Conservation (phyloP, 2,329 filamentous ascomycete genomes). For the Shiraia sp. region DNA sequence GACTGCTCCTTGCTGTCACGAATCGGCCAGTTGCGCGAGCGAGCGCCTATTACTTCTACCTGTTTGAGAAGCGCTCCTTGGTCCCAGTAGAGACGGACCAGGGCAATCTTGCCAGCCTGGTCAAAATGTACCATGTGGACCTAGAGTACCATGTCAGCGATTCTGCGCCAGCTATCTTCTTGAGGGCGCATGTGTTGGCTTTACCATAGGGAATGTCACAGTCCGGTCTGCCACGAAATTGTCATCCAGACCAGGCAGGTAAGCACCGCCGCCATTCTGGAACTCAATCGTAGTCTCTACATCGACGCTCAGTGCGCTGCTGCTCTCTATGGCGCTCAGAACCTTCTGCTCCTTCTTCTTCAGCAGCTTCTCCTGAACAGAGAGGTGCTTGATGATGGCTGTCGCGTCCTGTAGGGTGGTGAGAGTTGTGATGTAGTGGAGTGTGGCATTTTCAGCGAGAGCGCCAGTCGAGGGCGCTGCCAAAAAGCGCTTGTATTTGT, state of each 20-base stretch:
- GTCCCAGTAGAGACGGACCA: slow-evolving; percentile 93
- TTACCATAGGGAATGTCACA: slow-evolving; percentile 79
- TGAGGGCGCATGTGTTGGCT: slow-evolving; percentile 38
- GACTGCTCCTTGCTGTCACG: slow-evolving; percentile 83
- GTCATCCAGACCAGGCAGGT: slow-evolving; percentile 87
- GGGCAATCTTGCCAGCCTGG: slow-evolving; percentile 73
- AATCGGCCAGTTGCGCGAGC: slow-evolving; percentile 93
- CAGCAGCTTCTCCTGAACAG: slow-evolving; percentile 70
- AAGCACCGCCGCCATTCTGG: slow-evolving; percentile 76
- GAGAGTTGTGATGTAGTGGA: slow-evolving; percentile 88
- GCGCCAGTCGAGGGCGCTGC: slow-evolving; percentile 47
- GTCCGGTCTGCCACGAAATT: slow-evolving; percentile 87
- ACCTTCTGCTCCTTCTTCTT: slow-evolving; percentile 82
- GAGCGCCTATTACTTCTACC: slow-evolving; percentile 88
- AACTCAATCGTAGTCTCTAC: slow-evolving; percentile 85
- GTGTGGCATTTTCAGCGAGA: slow-evolving; percentile 51
- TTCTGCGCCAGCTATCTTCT: not conserved
- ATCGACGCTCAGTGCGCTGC: slow-evolving; percentile 72
- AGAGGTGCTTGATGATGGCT: slow-evolving; percentile 82
- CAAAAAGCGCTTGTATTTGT: slow-evolving; percentile 54
- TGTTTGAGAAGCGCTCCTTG: slow-evolving; percentile 91
- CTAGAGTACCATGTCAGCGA: slow-evolving; percentile 22
- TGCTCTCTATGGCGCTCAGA: slow-evolving; percentile 72
- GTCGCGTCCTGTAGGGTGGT: slow-evolving; percentile 71
- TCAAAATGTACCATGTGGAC: slow-evolving; percentile 86